Conservation (phyloP, 169 alveolate genomes). For the Fabrea salina region DNA sequence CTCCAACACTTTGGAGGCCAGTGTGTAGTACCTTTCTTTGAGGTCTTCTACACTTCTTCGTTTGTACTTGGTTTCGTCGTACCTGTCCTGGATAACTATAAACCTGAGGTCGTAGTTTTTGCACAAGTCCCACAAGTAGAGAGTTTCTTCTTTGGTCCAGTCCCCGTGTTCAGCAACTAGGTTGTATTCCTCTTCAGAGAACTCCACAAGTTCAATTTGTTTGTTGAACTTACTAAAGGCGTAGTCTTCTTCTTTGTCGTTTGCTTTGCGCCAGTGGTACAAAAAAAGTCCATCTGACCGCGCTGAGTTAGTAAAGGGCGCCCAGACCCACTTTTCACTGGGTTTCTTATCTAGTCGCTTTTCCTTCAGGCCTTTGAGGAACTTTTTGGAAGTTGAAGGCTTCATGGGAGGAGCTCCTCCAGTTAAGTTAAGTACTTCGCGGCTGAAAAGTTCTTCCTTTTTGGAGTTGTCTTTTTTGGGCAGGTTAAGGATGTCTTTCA, state of each 20-base stretch:
- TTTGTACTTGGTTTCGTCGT: constrained; percentile 42
- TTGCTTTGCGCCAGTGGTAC: constrained; percentile 68
- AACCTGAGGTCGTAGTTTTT: constrained; percentile 63
- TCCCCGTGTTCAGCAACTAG: constrained; percentile 40
- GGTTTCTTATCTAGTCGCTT: constrained; percentile 29
- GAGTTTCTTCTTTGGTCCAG: constrained; percentile 75
- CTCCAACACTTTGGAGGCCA: constrained; percentile 54
- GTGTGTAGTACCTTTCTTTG: constrained; percentile 69
- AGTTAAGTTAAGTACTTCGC: constrained; percentile 14
- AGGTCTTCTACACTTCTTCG: constrained; percentile 68
- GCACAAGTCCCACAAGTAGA: constrained; percentile 67
- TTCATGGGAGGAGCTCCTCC: constrained; percentile 25
- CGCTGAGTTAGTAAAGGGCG: constrained; percentile 60
- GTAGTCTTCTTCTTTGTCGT: constrained; percentile 67
- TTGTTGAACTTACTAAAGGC: constrained; percentile 67
- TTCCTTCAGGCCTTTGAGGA: constrained; percentile 31
- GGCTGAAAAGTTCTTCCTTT: background rate
- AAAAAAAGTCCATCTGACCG: constrained; percentile 54
- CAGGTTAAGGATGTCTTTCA: constrained; percentile 2
- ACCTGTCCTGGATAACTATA: constrained; percentile 69
- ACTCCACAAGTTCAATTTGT: constrained; percentile 55
- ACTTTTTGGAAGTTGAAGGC: constrained; percentile 5
- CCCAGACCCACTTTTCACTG: constrained; percentile 72
- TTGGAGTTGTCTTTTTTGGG: background rate
- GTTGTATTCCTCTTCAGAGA: constrained; percentile 65